Evolutionary conservation across 2,329 filamentous ascomycete genomes (phyloP).

Genomic region (Didymella sp.): DNA sequence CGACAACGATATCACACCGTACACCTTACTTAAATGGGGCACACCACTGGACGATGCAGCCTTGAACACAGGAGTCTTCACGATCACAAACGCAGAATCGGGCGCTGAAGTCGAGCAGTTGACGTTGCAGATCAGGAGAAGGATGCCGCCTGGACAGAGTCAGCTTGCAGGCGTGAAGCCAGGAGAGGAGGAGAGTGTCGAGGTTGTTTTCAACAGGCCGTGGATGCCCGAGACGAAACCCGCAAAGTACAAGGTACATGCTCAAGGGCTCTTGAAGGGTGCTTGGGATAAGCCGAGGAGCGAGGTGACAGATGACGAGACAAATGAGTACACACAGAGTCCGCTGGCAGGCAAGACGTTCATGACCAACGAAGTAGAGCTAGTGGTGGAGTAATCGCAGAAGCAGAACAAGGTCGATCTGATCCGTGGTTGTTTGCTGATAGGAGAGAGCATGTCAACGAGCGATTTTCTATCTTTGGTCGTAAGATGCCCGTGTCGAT

Average conservation of each 20-base stretch:
- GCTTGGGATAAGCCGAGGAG: slow-evolving; percentile 43
- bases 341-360: slow-evolving; percentile 37
- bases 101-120: slow-evolving; percentile 40
- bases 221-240: slow-evolving; percentile 49
- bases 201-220: slow-evolving; percentile 48
- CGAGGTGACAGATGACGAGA: slow-evolving; percentile 34
- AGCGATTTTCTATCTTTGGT: too few species aligned
- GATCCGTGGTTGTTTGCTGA: too few species aligned
- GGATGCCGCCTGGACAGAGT: slow-evolving; percentile 47
- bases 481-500: too few species aligned
- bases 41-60: slow-evolving; percentile 51
- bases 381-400: slow-evolving; percentile 9
- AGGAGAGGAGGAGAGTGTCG: slow-evolving; percentile 41
- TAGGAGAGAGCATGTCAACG: too few species aligned
- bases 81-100: slow-evolving; percentile 36
- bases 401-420: too few species aligned
- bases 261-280: slow-evolving; percentile 45
- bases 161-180: slow-evolving; percentile 48
- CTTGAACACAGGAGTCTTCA: slow-evolving; percentile 50
- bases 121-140: slow-evolving; percentile 46
- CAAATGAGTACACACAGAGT: slow-evolving; percentile 35
- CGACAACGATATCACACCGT: slow-evolving; percentile 38
- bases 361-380: slow-evolving; percentile 32
- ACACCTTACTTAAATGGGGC: slow-evolving; percentile 51
- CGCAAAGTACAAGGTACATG: slow-evolving; percentile 47